phyloP scores from a whole-genome alignment of 352 stramenopile genomes.

The Phytophthora quininea region DNA sequence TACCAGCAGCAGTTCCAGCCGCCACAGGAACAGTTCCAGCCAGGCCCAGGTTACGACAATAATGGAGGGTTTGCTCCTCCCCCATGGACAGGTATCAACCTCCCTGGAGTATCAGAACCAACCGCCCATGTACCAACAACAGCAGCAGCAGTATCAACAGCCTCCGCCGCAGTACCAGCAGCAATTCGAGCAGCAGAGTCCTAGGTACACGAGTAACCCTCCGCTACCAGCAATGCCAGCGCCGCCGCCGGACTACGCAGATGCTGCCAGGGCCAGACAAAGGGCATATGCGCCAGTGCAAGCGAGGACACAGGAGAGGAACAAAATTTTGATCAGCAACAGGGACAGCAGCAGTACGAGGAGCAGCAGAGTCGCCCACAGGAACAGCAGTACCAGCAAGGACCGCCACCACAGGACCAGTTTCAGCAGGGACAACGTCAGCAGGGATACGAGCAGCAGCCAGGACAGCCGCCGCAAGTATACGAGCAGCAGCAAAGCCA shows the following conservation, averaged over 20 bases:
- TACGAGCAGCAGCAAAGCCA: conserved; percentile 14
- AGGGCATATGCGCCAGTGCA: conserved; percentile 44
- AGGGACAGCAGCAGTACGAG: conserved; percentile 14
- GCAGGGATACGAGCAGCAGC: not conserved
- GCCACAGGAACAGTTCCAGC: conserved; percentile 10
- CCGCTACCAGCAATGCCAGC: conserved; percentile 15
- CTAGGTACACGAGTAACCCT: conserved; percentile 21
- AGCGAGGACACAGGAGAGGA: conserved; percentile 9
- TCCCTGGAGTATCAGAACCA: conserved; percentile 25
- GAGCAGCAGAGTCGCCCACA: not conserved
- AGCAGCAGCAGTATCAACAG: conserved; percentile 16
- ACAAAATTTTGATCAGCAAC: conserved; percentile 10
- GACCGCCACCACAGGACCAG: not conserved
- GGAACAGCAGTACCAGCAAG: not conserved
- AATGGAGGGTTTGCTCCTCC: conserved; percentile 14
- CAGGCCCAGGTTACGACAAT: conserved; percentile 21
- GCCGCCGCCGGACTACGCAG: conserved; percentile 33
- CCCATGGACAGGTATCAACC: conserved; percentile 2
- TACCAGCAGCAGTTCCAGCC: conserved; percentile 16
- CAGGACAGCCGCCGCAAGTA: conserved; percentile 11
- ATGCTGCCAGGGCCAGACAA: conserved; percentile 42
- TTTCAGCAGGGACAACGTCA: not conserved
- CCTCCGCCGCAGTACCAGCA: conserved; percentile 15
- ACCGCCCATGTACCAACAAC: conserved; percentile 19
- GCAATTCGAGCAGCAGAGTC: conserved; percentile 25